Conservation (phyloP, 2,329 filamentous ascomycete genomes). For the Domatiomyces globalis region DNA sequence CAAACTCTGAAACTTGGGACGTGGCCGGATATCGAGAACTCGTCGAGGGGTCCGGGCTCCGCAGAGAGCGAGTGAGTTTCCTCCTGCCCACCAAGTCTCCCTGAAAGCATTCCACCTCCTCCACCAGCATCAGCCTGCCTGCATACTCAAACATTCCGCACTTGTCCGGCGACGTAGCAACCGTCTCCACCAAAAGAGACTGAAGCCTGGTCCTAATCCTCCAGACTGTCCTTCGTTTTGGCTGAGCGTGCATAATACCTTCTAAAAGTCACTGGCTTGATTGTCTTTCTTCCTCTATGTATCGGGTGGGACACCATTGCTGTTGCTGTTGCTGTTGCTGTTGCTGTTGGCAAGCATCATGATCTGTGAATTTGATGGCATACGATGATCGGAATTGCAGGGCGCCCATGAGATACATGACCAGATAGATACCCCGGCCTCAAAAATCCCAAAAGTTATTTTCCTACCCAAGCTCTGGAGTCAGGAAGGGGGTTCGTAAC, state of each 20-base stretch:
- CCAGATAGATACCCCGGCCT: background rate
- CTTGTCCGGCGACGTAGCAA: background rate
- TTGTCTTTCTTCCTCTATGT: background rate
- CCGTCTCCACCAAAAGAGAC: background rate
- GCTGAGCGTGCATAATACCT: background rate
- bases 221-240: background rate
- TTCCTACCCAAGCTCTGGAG: background rate
- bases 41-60: constrained; percentile 7
- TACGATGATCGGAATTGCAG: background rate
- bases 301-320: background rate
- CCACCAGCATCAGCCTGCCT: background rate
- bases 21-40: constrained; percentile 12
- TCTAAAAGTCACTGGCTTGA: background rate
- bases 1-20: constrained; percentile 13
- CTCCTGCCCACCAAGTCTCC: constrained; percentile 4
- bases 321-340: background rate
- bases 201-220: background rate
- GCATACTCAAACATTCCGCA: background rate
- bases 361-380: background rate
- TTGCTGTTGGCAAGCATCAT: background rate
- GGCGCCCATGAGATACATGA: constrained; percentile 1
- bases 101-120: background rate
- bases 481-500: background rate
- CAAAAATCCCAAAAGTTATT: background rate
- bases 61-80: constrained; percentile 14